phyloP scores from a whole-genome alignment of 1,139 yeast genomes.

The Saccharomyces hybrid region DNA sequence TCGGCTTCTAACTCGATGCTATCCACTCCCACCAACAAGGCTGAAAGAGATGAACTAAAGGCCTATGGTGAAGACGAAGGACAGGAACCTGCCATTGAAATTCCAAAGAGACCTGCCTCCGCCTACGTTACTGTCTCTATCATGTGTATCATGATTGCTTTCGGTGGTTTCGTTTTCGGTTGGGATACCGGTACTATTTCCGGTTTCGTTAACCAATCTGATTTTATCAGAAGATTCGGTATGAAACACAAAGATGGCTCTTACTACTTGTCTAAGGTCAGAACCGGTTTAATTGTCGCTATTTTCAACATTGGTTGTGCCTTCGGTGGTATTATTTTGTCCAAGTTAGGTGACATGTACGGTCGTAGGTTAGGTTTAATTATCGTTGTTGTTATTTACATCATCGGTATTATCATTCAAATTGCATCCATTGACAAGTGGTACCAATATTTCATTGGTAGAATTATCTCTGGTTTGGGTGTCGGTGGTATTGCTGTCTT shows the following conservation, averaged over 20 bases:
- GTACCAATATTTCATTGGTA: slow-evolving; percentile 52
- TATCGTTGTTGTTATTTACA: slow-evolving; percentile 47
- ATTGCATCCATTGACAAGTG: slow-evolving; percentile 45
- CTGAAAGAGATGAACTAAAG: slow-evolving; percentile 11
- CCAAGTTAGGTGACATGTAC: slow-evolving; percentile 46
- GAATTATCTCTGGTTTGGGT: slow-evolving; percentile 56
- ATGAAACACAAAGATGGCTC: slow-evolving; percentile 42
- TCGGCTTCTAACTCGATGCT: slow-evolving; percentile 5
- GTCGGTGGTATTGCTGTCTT: slow-evolving; percentile 57
- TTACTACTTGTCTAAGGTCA: slow-evolving; percentile 41
- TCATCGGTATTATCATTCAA: slow-evolving; percentile 56
- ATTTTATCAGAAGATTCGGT: slow-evolving; percentile 47
- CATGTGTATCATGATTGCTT: slow-evolving; percentile 44
- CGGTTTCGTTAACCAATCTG: slow-evolving; percentile 66
- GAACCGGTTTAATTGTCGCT: slow-evolving; percentile 55
- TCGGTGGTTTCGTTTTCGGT: slow-evolving; percentile 64
- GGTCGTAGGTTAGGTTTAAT: slow-evolving; percentile 58
- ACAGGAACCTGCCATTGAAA: not conserved
- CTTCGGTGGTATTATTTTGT: slow-evolving; percentile 51
- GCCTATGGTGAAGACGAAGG: slow-evolving; percentile 7
- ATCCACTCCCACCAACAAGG: slow-evolving; percentile 12
- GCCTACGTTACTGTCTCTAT: slow-evolving; percentile 34
- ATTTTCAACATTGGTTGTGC: slow-evolving; percentile 66
- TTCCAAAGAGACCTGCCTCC: slow-evolving; percentile 22
- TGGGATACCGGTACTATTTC: slow-evolving; percentile 74